Base-by-base conservation (phyloP, 805 yeast species). In the Wickerhamiella bombiphila region DNA sequence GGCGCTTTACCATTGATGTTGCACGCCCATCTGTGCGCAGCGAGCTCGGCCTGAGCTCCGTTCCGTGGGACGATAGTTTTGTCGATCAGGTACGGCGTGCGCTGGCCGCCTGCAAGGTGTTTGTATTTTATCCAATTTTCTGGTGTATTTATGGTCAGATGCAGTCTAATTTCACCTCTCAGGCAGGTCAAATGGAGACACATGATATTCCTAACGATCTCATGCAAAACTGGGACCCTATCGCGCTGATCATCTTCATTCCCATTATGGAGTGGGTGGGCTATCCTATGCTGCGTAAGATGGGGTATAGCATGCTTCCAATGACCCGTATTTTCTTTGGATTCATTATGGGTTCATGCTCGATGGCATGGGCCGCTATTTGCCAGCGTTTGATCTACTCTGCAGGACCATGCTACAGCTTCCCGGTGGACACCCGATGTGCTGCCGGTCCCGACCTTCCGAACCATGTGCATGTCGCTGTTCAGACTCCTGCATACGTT, bases 121-220 rank as follows among this genome's bases (percentile, higher is more conserved):
- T 79, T 52, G 52, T 68, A 11, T 75, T 73, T 60, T 78, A 69
- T 55, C 80, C 85, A 28, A 63, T 80, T 36, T 80, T 74, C 64
- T 77, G 83, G 83, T 66, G 76, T 36, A 75, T 73, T 25, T 77
- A 76, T 57, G 72, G 74, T 35, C 82, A 76, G 61, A 78, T 80
- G 79, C 55, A 71, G 41, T 74, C 72, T 60, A 75, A 75, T 57
- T 77, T 80, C 50, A 69, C 77, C 42, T 69, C 81, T 29, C 83
- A 76, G 55, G 83, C 86, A 32, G 80, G 75, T 41, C 65, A 69
- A 46, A 75, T 79, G 81, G 72, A 76, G 49, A 63, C 70, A 38
- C 83, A 80, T 55, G 80, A 81, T 29, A 66, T 80, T 48, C 91
- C 93, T 47, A 80, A 80, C 54, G 93, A 80, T 64, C 65, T 80